phyloP scores from a whole-genome alignment of 495 filamentous ascomycete species.

The Collariella sp. region DNA sequence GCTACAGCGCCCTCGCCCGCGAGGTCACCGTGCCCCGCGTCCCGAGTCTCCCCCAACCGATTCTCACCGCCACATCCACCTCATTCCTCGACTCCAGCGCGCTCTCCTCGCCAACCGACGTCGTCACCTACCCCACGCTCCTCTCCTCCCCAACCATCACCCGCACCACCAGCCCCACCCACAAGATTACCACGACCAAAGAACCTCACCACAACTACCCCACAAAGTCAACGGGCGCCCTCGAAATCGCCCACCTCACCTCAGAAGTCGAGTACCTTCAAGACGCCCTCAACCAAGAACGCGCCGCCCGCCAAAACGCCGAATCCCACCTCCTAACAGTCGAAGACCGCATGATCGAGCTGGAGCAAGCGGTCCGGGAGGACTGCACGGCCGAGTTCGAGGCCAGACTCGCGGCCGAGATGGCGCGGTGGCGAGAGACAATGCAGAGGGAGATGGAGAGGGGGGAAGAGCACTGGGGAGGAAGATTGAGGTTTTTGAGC shows the following conservation, averaged over 20 bases:
- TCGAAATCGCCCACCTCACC: slow-evolving; percentile 64
- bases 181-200: too few relatives aligned
- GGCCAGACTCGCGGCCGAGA: slow-evolving; percentile 58
- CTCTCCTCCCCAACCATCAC: slow-evolving; percentile 18
- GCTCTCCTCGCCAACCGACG: slow-evolving; percentile 24
- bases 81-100: slow-evolving; percentile 26
- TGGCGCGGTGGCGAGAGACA: slow-evolving; percentile 64
- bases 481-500: slow-evolving; percentile 79
- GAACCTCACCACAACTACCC: slow-evolving; percentile 48
- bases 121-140: slow-evolving; percentile 30
- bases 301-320: slow-evolving; percentile 47
- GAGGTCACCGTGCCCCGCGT: slow-evolving; percentile 90
- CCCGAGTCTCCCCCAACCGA: slow-evolving; percentile 56
- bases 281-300: slow-evolving; percentile 50
- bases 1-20: slow-evolving; percentile 86
- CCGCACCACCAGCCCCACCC: slow-evolving; percentile 34
- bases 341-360: slow-evolving; percentile 58
- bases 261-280: slow-evolving; percentile 66
- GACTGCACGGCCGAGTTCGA: slow-evolving; percentile 87
- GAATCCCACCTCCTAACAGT: slow-evolving; percentile 51
- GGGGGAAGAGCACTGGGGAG: slow-evolving; percentile 78
- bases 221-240: slow-evolving; percentile 66
- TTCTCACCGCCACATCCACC: slow-evolving; percentile 23
- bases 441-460: slow-evolving; percentile 65
- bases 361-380: slow-evolving; percentile 84